Evolutionary conservation across 768 basidiomycete genomes (phyloP).

Genomic region (Amanita phalloides): DNA sequence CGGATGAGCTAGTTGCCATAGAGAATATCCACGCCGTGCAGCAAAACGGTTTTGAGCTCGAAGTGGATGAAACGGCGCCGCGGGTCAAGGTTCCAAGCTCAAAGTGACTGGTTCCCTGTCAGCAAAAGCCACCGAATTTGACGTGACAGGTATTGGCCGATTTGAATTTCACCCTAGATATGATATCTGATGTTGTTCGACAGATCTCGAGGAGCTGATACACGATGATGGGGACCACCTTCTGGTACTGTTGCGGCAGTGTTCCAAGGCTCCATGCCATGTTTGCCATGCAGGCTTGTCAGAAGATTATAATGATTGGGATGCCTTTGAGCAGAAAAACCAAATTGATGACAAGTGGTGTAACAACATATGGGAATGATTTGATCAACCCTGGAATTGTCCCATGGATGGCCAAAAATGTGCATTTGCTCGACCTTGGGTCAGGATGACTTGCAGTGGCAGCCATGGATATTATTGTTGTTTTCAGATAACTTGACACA

Average conservation of each 20-base stretch:
- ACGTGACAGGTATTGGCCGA: slow-evolving; percentile 60
- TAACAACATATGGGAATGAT: slow-evolving; percentile 74
- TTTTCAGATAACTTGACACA: slow-evolving; percentile 9
- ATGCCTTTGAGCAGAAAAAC: slow-evolving; percentile 59
- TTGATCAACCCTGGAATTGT: slow-evolving; percentile 83
- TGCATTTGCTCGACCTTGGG: slow-evolving; percentile 52
- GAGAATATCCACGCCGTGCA: slow-evolving; percentile 78
- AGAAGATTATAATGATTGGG: slow-evolving; percentile 96
- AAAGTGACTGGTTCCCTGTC: slow-evolving; percentile 70
- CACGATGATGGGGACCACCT: slow-evolving; percentile 70
- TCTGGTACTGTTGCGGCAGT: slow-evolving; percentile 79
- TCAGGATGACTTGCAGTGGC: slow-evolving; percentile 6
- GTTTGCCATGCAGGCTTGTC: slow-evolving; percentile 95
- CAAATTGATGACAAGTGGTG: slow-evolving; percentile 84
- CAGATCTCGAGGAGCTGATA: slow-evolving; percentile 90
- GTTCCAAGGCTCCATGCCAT: slow-evolving; percentile 87
- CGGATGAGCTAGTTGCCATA: slow-evolving; percentile 79
- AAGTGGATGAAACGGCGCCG: slow-evolving; percentile 36
- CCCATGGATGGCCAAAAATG: slow-evolving; percentile 83
- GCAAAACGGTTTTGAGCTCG: slow-evolving; percentile 85
- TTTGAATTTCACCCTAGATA: neutral
- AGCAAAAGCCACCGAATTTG: slow-evolving; percentile 89
- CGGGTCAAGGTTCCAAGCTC: slow-evolving; percentile 32
- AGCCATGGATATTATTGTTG: slow-evolving; percentile 23
- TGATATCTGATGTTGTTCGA: neutral